phyloP scores from a whole-genome alignment of 2,329 filamentous ascomycete species.

The Diplodia corticola region DNA sequence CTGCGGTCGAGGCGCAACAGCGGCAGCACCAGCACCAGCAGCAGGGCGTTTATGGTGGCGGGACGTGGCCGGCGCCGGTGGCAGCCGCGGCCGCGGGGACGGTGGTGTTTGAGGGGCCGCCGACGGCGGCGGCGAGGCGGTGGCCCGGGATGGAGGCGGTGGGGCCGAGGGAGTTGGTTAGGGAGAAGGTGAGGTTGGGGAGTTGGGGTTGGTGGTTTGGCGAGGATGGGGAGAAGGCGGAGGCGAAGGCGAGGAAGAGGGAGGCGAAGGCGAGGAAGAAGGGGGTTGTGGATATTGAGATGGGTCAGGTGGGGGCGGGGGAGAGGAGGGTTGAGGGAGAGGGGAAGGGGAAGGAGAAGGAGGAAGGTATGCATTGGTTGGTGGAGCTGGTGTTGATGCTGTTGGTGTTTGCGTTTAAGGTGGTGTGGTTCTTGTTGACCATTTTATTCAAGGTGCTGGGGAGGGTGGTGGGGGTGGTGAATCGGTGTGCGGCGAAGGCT shows the following conservation, averaged over 20 bases:
- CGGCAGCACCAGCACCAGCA: too few relatives aligned
- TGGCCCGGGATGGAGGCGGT: conserved; percentile 24
- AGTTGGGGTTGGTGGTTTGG: conserved; percentile 12
- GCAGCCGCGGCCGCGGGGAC: not conserved
- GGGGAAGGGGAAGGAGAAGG: not conserved
- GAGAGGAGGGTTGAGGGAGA: not conserved
- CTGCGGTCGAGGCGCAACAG: not conserved
- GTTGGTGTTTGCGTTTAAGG: conserved; percentile 45
- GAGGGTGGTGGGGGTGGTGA: conserved; percentile 41
- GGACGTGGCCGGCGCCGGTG: not conserved
- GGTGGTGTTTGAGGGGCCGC: conserved; percentile 19
- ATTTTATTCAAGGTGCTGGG: conserved; percentile 45
- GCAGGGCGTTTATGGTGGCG: not conserved
- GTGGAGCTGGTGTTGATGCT: conserved; percentile 42
- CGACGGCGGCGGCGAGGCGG: conserved; percentile 30
- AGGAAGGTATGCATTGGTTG: conserved; percentile 32
- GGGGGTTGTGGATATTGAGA: conserved; percentile 25
- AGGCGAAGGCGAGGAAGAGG: conserved; percentile 23
- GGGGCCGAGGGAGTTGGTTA: not conserved
- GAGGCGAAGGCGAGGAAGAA: not conserved
- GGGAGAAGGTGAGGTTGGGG: not conserved
- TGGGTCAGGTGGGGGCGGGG: not conserved
- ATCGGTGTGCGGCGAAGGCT: conserved; percentile 37
- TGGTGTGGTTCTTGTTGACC: conserved; percentile 44
- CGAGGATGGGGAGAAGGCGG: too few relatives aligned